Evolutionary conservation across 1,284 basidiomycete genomes (phyloP), one percentile per base, ranked within the genome.

Genomic region (Phellopilus nigrolimitatus): DNA sequence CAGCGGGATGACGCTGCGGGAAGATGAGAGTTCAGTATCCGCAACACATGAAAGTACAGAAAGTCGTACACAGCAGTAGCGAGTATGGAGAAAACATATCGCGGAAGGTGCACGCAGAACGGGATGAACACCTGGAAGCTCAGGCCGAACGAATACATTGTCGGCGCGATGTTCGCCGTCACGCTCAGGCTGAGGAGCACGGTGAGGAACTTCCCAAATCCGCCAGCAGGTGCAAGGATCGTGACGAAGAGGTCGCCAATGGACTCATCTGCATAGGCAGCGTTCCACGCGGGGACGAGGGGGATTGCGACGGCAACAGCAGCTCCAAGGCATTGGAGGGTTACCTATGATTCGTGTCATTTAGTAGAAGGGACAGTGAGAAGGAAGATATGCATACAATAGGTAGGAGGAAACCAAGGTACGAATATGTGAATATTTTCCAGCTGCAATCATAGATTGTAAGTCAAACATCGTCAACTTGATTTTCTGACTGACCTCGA

Each of bases 181-280:
- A 91, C 87, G 49, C 84, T 89, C 24, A 95, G 70, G 46, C 84
- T 85, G 51, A 93, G 72, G 46, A 88, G 68, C n/a, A 95, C 88
- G 10, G 88, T 89, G 50, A 95, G 72, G 70, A 97, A 91, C 62
- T 89, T 86, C 2, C 91, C 89, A 62, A 94, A 94, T 33, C 82
- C 80, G 21, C 79, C 79, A 0, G 73, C 72, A 1, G 86, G 85
- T 5, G 70, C 71, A 1, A 91, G 74, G 74, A 95, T 84, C 2
- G 87, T 80, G 54, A 80, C 78, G 10, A 95, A 65, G 7, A 95
- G 76, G 3, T 88, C 86, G 13, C 81, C 90, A 42, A 83, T 76
- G 51, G 88, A 82, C 5, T 75, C 77, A 3, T 74, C 66, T 0
- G 68, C 72, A 54, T 88, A 87, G 0, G 75, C 83, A 2, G 67